phyloP scores from a whole-genome alignment of 2,329 filamentous ascomycete genomes.

The Westerdykella ornata region DNA sequence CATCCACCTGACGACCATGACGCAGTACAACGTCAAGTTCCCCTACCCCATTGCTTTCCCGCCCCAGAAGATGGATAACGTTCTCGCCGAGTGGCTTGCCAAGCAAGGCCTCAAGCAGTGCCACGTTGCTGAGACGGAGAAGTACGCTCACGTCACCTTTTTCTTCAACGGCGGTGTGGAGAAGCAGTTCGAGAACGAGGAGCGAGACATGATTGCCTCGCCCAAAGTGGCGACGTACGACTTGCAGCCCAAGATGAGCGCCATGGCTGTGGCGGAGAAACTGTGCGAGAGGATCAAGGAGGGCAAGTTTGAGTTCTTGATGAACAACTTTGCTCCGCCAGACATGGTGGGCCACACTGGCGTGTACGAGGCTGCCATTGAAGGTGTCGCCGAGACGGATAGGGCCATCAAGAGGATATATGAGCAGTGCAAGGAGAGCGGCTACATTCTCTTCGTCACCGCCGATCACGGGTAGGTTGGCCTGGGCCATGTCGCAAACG shows the following conservation, averaged over 20 bases:
- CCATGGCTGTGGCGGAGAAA: conserved; percentile 81
- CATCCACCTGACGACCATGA: conserved; percentile 88
- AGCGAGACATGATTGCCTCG: conserved; percentile 86
- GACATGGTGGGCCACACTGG: conserved; percentile 99
- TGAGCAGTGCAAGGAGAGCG: conserved; percentile 87
- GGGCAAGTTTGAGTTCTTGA: conserved; percentile 87
- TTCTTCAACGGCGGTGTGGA: conserved; percentile 99
- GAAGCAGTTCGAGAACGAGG: conserved; percentile 88
- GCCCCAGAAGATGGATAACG: conserved; percentile 93
- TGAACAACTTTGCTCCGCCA: conserved; percentile 99
- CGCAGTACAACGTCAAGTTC: conserved; percentile 93
- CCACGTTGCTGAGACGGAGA: conserved; percentile 96
- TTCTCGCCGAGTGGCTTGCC: conserved; percentile 93
- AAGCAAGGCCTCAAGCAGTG: conserved; percentile 88
- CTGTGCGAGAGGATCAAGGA: conserved; percentile 79
- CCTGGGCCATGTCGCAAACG: not conserved
- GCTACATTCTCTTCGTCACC: conserved; percentile 91
- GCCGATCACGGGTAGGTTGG: conserved; percentile 73
- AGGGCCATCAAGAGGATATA: conserved; percentile 89
- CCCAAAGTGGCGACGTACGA: conserved; percentile 97
- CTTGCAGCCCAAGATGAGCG: conserved; percentile 91
- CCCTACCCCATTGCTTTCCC: conserved; percentile 88
- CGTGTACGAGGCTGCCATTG: conserved; percentile 87
- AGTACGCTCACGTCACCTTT: conserved; percentile 99
- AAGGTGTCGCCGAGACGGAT: conserved; percentile 80